Evolutionary conservation across 2,329 filamentous ascomycete species (phyloP), one percentile per base, ranked within the genome.

Genomic region (Rhynchosporium secalis): DNA sequence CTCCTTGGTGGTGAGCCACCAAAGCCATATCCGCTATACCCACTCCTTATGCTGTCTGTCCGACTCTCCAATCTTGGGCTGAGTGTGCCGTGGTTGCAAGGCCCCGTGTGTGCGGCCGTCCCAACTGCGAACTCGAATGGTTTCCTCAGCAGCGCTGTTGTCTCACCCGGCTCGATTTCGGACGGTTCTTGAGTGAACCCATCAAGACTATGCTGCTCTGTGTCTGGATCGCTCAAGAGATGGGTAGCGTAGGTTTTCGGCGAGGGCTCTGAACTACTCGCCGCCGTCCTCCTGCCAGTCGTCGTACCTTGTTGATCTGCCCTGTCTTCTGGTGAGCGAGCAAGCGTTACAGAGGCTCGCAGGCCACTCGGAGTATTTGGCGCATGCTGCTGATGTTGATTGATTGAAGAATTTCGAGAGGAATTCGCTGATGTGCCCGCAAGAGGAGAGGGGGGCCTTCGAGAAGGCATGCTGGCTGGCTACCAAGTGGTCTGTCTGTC

Each of bases 41-140:
- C 66, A 56, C 68, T 72, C 60, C 58, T 62, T 46, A 70, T 58
- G 58, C 72, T 74, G 9, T 64, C 65, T 20, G 72, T 61, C 29
- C 71, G 70, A 60, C 60, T 71, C 51, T 76, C 77, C 0, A 88
- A 82, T 43, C 86, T 79, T 1, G 90, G 88, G 48, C 90, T 92
- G 72, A 93, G 91, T 15, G 89, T 90, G 69, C 90, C 91, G 76
- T 95, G 89, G 70, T 83, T 81, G 78, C 87, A 91, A 45, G 75
- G 73, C 33, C 74, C 75, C 54, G 76, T 70, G 54, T 73, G 72
- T 13, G 45, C 46, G 10, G 68, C 66, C 31, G 68, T 56, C 36
- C 61, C 57, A 3, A 58, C 41, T 4, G 68, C 58, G 43, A 71
- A 63, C 57, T 74, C 73, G 46, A 72, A 70, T 1, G 72, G 58